Conservation (phyloP, 208 protist genomes). For the Trypanosoma caninum region DNA sequence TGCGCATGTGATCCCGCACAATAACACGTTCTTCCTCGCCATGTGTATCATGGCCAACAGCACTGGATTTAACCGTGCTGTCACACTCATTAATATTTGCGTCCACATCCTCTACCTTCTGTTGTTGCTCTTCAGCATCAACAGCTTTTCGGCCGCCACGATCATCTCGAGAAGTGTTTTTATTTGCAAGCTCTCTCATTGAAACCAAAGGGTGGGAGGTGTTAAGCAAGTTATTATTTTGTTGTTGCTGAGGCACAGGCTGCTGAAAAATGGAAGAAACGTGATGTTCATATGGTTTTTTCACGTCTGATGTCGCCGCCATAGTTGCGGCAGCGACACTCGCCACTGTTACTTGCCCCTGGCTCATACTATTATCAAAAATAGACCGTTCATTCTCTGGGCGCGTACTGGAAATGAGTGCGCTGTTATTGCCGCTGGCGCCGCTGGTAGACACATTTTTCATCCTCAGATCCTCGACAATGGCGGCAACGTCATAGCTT, state of each 20-base stretch:
- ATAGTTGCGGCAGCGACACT: slow-evolving; percentile 15
- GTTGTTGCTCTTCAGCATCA: slow-evolving; percentile 35
- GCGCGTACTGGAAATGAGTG: background rate
- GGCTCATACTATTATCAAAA: background rate
- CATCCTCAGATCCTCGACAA: slow-evolving; percentile 43
- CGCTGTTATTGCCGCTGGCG: background rate
- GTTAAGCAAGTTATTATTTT: background rate
- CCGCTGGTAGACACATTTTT: slow-evolving; percentile 1
- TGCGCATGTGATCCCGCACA: slow-evolving; percentile 49
- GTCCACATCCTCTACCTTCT: slow-evolving; percentile 21
- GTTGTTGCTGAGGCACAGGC: background rate
- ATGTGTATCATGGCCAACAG: slow-evolving; percentile 23
- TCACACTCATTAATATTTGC: slow-evolving; percentile 32
- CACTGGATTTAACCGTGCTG: slow-evolving; percentile 1
- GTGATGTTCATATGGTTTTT: background rate
- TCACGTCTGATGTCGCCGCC: slow-evolving; percentile 16
- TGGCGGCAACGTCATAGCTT: slow-evolving; percentile 53
- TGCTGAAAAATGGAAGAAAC: background rate
- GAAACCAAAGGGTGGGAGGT: background rate
- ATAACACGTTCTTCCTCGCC: slow-evolving; percentile 44
- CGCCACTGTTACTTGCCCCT: background rate
- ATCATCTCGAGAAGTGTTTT: slow-evolving; percentile 6
- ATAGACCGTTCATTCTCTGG: background rate
- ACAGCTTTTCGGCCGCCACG: background rate
- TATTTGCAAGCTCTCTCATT: background rate